Evolutionary conservation across 2,329 filamentous ascomycete genomes (phyloP), one percentile per base, ranked within the genome.

Genomic region (Nectriaceae sp.): DNA sequence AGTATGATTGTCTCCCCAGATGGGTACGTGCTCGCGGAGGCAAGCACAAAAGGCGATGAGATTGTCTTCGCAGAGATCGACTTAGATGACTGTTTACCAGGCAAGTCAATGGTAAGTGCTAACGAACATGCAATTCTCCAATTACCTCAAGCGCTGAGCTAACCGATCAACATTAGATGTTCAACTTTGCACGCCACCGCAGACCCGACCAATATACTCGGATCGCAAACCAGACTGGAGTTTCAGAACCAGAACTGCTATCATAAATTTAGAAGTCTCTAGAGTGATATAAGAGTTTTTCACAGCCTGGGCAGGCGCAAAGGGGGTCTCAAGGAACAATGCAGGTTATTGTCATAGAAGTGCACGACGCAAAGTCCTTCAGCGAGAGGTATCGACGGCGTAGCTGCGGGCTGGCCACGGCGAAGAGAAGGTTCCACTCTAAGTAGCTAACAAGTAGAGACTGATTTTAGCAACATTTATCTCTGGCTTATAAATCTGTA

Each of bases 161-260:
- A 19, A 39, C 19, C 15, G 21, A 6, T 18, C 16, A 11, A 13
- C n/a, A 11, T 39, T 15, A 39, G 36, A 39, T 19, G 4, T 46
- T 46, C 19, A 46, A 46, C 37, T 46, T 46, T 39, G 44, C 11
- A 16, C 38, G 39, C 6, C 44, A 46, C 29, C 21, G 44, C 4
- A 24, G 44, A 4, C 35, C 37, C 4, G 44, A 46, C 11, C 35
- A 40, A 18, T 46, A 46, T 13, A 20, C 21, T 10, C 20, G n/a
- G 3, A 40, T 46, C 18, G 31, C 20, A 10, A 11, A 40, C 19
- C 44, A 46, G 33, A 46, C 22, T 8, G 44, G 37, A 10, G 37
- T 41, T n/a, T 19, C 21, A 39, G 36, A 39, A 39, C 36, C 36
- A 11, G 36, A 39, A 19, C 19, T 39, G 19, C 19, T 39, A 21